These are phyloP conservation scores for Cicer arietinum DNA, from an alignment of 306 rosid genomes.

Conservation along the genomic window DNA sequence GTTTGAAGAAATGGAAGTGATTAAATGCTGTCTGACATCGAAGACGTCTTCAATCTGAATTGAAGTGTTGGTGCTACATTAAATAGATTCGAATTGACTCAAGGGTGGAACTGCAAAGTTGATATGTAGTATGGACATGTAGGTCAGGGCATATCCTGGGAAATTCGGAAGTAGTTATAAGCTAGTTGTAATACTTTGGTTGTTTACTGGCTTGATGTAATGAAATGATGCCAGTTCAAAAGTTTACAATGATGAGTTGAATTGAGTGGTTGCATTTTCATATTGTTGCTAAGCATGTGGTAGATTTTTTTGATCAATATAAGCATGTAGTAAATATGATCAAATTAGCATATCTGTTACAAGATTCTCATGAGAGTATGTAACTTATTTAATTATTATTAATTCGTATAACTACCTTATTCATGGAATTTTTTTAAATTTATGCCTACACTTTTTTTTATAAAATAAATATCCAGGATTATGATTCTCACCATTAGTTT, in stretches of 20 bases:
- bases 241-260: constrained; percentile 18
- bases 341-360: constrained; percentile 8
- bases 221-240: constrained; percentile 10
- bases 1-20: no score
- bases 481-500: neutral
- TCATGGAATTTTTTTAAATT: neutral
- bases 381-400: neutral
- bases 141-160: neutral
- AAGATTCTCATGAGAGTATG: neutral
- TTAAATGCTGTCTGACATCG: no score
- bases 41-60: neutral
- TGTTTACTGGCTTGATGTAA: constrained; percentile 27
- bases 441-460: neutral
- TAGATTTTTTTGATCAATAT: neutral
- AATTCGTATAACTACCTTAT: neutral
- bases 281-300: constrained; percentile 8
- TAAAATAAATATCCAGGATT: neutral
- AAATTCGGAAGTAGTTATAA: neutral
- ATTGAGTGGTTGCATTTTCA: neutral
- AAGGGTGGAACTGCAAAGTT: neutral
- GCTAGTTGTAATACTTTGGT: constrained; percentile 4
- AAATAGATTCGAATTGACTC: neutral
- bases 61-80: neutral
- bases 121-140: neutral
- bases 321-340: neutral